Base-by-base conservation (phyloP, 2,329 filamentous ascomycete species). In the Nemania bipapillata region DNA sequence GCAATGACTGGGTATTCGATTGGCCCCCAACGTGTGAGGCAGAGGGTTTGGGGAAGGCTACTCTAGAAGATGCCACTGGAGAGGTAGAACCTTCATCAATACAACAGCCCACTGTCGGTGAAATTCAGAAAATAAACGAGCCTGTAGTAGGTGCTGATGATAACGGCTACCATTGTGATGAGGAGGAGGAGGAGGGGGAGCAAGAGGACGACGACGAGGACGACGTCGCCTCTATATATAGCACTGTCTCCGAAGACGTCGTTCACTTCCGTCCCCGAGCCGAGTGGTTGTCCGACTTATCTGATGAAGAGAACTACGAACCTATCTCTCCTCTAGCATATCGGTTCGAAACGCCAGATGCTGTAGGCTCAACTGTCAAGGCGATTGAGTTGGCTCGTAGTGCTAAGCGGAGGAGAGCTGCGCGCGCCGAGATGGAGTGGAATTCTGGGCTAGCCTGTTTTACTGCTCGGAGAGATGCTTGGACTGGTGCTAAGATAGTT, bases 391-490 rank as follows among this genome's bases (percentile, higher is more conserved):
- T 83, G 4, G 84, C 85, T 52, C 85, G 86, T 65, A 86, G 85
- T 68, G 83, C 87, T 40, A 86, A 84, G 70, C 84, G 87, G 49
- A 84, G 89, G 63, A 86, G 84, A 73, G 86, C 84, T 56, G 77
- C 88, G 57, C 86, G 87, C 69, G 87, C 89, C 64, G 91, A 92
- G 81, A 86, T 89, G 81, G 79, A 83, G 32, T 96, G 92, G 90
- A 98, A 97, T 75, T 84, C 90, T 42, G 95, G 95, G 0, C 79
- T 97, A 65, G 87, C 89, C n/a, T 91, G 91, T 78, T 98, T 93
- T 80, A 87, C 90, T 67, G 87, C 90, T 32, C 85, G 92, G 66
- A 87, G 94, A 56, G 89, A 97, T 80, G 90, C 89, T 6, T 98
- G 95, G 95, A 95, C 94, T 0, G 91, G 92, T 35, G 94, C 93